Percentiles rank a stretch among this genome's conserved stretches.
These are phyloP conservation scores for Dictyostelium brefeldianum DNA, from an alignment of 78 protist species.

Conservation along the genomic window DNA sequence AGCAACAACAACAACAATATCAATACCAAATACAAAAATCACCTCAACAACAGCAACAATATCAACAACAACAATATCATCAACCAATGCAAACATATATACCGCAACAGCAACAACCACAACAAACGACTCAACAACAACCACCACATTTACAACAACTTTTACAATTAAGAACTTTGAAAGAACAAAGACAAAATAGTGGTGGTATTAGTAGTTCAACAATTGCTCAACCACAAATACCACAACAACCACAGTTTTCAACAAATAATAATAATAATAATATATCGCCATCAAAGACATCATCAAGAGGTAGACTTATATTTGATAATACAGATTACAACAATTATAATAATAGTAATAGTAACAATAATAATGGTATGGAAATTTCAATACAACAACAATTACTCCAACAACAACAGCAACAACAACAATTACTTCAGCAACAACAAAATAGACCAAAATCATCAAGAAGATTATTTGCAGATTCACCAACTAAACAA, in stretches of 20 bases:
- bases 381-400: not conserved
- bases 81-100: constrained; percentile 34
- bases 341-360: not conserved
- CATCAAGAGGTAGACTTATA: constrained; percentile 22
- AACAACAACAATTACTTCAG: not conserved
- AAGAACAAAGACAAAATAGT: no score
- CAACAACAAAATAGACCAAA: not conserved
- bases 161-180: no score
- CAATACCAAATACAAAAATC: constrained; percentile 8
- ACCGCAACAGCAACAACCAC: constrained; percentile 43
- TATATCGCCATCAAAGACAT: not conserved
- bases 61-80: constrained; percentile 10
- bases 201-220: not conserved
- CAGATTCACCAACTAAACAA: constrained; percentile 17
- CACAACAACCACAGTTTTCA: not conserved
- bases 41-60: constrained; percentile 31
- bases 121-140: not conserved
- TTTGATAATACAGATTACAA: not conserved
- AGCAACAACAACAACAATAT: not conserved
- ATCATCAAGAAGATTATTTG: not conserved
- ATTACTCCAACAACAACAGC: not conserved
- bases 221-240: not conserved
- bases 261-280: not conserved
- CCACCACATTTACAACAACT: not conserved
- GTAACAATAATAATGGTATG: not conserved